Conservation (phyloP, 1,284 basidiomycete genomes). For the Ceratobasidium sp. region DNA sequence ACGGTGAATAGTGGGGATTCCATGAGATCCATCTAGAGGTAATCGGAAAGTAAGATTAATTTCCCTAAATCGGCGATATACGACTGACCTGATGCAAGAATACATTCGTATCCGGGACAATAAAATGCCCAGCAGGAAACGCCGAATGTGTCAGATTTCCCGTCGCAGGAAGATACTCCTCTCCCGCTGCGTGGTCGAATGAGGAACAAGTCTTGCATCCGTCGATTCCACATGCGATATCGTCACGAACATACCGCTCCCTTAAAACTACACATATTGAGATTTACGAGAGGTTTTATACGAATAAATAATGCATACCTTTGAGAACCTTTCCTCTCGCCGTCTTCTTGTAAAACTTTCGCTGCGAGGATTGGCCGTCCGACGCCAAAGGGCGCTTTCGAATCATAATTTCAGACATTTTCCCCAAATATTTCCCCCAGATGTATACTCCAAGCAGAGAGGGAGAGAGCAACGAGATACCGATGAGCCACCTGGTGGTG, state of each 20-base stretch:
- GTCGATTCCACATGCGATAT: conserved; percentile 91
- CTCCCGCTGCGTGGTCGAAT: conserved; percentile 57
- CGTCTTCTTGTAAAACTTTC: conserved; percentile 96
- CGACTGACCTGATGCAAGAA: conserved; percentile 86
- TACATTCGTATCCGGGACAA: conserved; percentile 96
- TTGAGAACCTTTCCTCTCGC: conserved; percentile 94
- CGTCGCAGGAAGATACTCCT: conserved; percentile 62
- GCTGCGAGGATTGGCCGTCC: conserved; percentile 64
- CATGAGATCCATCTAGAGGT: conserved; percentile 87
- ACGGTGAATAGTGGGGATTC: conserved; percentile 80
- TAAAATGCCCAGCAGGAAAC: conserved; percentile 79
- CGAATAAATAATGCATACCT: conserved; percentile 64
- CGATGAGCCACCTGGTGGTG: too few relatives aligned
- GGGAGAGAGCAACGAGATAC: too few relatives aligned
- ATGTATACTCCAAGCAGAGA: too few relatives aligned
- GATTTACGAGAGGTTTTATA: not conserved
- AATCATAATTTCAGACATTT: conserved; percentile 36
- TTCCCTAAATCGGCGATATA: not conserved
- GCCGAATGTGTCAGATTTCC: conserved; percentile 68
- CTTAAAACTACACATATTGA: conserved; percentile 74
- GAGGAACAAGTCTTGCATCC: conserved; percentile 73
- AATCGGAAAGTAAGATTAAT: conserved; percentile 3
- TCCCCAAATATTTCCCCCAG: not conserved
- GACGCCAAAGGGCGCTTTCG: conserved; percentile 24
- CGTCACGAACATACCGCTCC: conserved; percentile 94